Percentiles rank a stretch among this genome's conserved stretches.
These are phyloP conservation scores for Coemansia sp. DNA, from an alignment of 192 early-diverging fungal species.

Conservation along the genomic window DNA sequence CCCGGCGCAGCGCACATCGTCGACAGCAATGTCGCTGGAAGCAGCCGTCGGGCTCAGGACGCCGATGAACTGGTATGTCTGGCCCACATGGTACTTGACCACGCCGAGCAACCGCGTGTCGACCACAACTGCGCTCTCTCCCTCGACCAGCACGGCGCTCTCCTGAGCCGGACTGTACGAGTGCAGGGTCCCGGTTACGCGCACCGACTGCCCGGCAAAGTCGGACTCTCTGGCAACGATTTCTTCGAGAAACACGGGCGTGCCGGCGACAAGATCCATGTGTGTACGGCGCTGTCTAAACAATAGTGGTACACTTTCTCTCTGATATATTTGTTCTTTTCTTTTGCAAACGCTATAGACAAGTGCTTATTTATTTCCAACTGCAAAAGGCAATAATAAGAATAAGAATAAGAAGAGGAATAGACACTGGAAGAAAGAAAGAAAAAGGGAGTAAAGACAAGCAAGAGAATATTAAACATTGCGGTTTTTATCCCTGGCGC, in stretches of 20 bases:
- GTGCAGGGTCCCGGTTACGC: slow-evolving; percentile 34
- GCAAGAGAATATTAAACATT: too few relatives aligned
- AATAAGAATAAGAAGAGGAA: background rate
- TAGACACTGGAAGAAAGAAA: background rate
- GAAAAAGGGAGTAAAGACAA: background rate
- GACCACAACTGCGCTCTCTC: slow-evolving; percentile 13
- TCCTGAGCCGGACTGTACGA: slow-evolving; percentile 24
- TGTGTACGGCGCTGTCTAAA: too few relatives aligned
- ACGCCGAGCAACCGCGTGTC: slow-evolving; percentile 35
- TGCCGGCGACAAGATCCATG: slow-evolving; percentile 44
- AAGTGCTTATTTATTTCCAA: too few relatives aligned
- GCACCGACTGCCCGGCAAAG: slow-evolving; percentile 18
- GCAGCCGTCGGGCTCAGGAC: background rate
- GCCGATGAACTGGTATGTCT: slow-evolving; percentile 47
- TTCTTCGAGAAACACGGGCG: slow-evolving; percentile 45
- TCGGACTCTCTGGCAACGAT: slow-evolving; percentile 2
- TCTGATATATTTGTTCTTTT: too few relatives aligned
- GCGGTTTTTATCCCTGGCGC: slow-evolving; percentile 73
- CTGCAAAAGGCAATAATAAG: too few relatives aligned
- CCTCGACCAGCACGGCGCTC: slow-evolving; percentile 24
- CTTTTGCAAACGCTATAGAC: too few relatives aligned
- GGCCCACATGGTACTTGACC: slow-evolving; percentile 26
- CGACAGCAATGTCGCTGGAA: background rate
- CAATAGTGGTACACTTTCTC: too few relatives aligned
- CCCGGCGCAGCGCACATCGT: slow-evolving; percentile 22